Conservation (phyloP, 2,329 filamentous ascomycete species). For the Scedosporium aurantiacum region DNA sequence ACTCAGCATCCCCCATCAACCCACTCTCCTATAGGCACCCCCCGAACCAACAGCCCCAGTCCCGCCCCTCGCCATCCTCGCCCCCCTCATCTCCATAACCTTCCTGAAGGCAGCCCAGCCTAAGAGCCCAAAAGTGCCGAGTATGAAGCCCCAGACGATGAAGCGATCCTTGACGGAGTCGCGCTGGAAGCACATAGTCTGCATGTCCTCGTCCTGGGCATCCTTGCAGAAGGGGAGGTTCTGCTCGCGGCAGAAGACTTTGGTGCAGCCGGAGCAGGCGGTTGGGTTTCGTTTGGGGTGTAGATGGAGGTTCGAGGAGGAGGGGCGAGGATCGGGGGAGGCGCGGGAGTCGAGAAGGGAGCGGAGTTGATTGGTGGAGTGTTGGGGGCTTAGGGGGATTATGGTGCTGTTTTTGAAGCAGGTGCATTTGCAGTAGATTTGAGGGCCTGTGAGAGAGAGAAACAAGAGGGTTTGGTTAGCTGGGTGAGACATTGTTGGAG, state of each 20-base stretch:
- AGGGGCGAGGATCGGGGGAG: conserved; percentile 4
- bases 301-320: conserved; percentile 1
- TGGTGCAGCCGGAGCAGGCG: conserved; percentile 50
- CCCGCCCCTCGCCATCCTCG: conserved; percentile 13
- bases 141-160: conserved; percentile 54
- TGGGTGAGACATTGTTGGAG: conserved; percentile 12
- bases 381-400: conserved; percentile 44
- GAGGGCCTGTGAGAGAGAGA: conserved; percentile 33
- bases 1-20: background rate
- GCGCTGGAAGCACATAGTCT: conserved; percentile 54
- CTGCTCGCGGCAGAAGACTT: conserved; percentile 50
- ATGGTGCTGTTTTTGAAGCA: conserved; percentile 61
- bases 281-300: conserved; percentile 21
- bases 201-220: conserved; percentile 49
- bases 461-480: background rate
- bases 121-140: conserved; percentile 46
- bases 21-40: background rate
- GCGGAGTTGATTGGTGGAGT: conserved; percentile 18
- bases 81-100: conserved; percentile 29
- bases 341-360: conserved; percentile 10
- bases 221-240: conserved; percentile 52
- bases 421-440: conserved; percentile 59
- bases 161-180: conserved; percentile 57
- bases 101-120: conserved; percentile 47
- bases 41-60: background rate